A percentile compares a stretch with the other conserved stretches of the same genome.
These are phyloP conservation scores for Jacaranda copaia DNA, from an alignment of 257 asterid genomes.

Conservation along the genomic window DNA sequence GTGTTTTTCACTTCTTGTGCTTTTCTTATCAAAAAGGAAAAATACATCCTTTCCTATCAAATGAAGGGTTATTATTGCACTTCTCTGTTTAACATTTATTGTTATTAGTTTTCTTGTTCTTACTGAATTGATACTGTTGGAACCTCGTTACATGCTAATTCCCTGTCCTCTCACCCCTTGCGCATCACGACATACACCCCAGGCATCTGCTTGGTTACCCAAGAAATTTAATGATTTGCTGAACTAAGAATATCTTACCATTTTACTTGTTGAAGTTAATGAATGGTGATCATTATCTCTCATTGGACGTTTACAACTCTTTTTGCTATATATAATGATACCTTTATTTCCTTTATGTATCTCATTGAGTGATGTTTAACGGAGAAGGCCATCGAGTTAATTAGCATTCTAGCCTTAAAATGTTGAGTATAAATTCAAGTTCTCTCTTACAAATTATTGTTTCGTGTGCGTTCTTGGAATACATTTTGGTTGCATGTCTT, in stretches of 20 bases:
- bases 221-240: not conserved
- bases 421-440: not conserved
- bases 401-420: not conserved
- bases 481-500: not conserved
- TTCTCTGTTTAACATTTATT: constrained; percentile 8
- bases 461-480: not conserved
- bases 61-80: not conserved
- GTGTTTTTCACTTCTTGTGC: not conserved
- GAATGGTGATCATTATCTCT: not conserved
- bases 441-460: not conserved
- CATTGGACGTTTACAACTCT: not conserved
- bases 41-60: not conserved
- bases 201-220: not conserved
- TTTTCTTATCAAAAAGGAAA: constrained; percentile 3
- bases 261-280: not conserved
- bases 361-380: not conserved
- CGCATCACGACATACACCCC: too few species aligned
- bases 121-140: constrained; percentile 9
- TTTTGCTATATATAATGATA: not conserved
- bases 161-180: not conserved
- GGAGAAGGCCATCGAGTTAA: not conserved
- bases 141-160: not conserved
- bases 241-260: not conserved
- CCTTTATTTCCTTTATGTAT: not conserved
- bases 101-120: not conserved